Evolutionary conservation across 805 yeast genomes (phyloP).

Genomic region (Komagataella populi): DNA sequence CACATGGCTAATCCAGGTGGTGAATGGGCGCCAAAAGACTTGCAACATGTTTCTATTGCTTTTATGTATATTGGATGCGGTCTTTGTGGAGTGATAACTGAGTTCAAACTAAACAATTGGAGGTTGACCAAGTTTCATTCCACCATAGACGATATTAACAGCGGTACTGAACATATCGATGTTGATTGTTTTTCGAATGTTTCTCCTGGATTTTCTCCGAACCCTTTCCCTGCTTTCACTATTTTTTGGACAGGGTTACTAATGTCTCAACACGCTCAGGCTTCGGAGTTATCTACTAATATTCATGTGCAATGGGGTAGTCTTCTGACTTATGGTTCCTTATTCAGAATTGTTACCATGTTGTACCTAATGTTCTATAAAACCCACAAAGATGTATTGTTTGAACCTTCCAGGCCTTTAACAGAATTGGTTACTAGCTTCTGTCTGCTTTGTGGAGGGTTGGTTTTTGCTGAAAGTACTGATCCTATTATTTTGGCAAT

Average conservation of each 20-base stretch:
- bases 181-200: slow-evolving; percentile 11
- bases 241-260: slow-evolving; percentile 93
- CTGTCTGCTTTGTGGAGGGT: slow-evolving; percentile 76
- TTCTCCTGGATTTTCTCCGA: slow-evolving; percentile 74
- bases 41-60: slow-evolving; percentile 85
- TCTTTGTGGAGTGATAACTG: slow-evolving; percentile 76
- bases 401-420: slow-evolving; percentile 57
- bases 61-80: slow-evolving; percentile 90
- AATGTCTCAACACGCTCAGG: slow-evolving; percentile 92
- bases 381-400: slow-evolving; percentile 14
- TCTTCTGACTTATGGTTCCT: slow-evolving; percentile 69
- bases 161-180: slow-evolving; percentile 8
- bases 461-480: slow-evolving; percentile 84
- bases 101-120: slow-evolving; percentile 52
- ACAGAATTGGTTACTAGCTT: slow-evolving; percentile 77
- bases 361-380: slow-evolving; percentile 34
- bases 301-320: slow-evolving; percentile 92
- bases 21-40: slow-evolving; percentile 78
- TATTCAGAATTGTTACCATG: slow-evolving; percentile 58
- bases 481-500: slow-evolving; percentile 74
- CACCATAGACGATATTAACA: slow-evolving; percentile 2
- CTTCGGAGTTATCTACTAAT: slow-evolving; percentile 59
- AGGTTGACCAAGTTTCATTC: slow-evolving; percentile 20
- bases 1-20: slow-evolving; percentile 73
- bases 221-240: slow-evolving; percentile 88